A percentile compares a stretch with the other conserved stretches of the same genome.
phyloP scores from a whole-genome alignment of 257 asterid species.

The Gardenia jasminoides region DNA sequence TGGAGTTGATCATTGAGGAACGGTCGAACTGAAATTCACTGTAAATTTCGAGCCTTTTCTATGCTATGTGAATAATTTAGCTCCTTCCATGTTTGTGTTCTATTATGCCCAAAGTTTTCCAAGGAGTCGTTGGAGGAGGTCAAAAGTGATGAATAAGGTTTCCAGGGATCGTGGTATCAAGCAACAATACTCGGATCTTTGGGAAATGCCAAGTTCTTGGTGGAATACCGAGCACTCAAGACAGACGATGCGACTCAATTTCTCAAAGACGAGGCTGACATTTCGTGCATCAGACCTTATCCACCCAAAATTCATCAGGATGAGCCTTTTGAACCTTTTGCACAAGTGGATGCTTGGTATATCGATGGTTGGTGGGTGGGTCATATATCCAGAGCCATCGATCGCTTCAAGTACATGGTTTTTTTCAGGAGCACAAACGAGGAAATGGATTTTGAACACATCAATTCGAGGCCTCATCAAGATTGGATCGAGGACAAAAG shows the following conservation, averaged over 20 bases:
- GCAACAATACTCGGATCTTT: too few species aligned
- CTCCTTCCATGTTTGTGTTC: not conserved
- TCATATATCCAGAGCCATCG: conserved; percentile 27
- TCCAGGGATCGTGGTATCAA: conserved; percentile 46
- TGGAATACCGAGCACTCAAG: conserved; percentile 39
- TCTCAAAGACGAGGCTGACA: too few species aligned
- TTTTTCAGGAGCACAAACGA: conserved; percentile 29
- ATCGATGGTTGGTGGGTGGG: conserved; percentile 67
- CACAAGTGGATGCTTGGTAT: conserved; percentile 52
- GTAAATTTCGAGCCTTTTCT: not conserved
- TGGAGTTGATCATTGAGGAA: not conserved
- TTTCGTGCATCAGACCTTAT: not conserved
- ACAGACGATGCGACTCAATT: not conserved
- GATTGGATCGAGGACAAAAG: too few species aligned
- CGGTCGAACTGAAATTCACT: not conserved
- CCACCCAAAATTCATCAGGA: not conserved
- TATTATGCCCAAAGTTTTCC: conserved; percentile 14
- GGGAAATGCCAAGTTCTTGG: conserved; percentile 44
- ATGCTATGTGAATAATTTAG: too few species aligned
- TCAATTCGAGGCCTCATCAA: conserved; percentile 58
- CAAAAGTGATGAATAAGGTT: conserved; percentile 30
- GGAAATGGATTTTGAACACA: conserved; percentile 35
- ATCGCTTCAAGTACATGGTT: conserved; percentile 33
- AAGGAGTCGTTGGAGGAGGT: conserved; percentile 58
- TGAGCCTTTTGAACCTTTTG: too few species aligned